Percentiles rank a stretch among this genome's conserved stretches.
Evolutionary conservation across 1,284 basidiomycete genomes (phyloP).

Genomic region (Papiliotrema flavescens): DNA sequence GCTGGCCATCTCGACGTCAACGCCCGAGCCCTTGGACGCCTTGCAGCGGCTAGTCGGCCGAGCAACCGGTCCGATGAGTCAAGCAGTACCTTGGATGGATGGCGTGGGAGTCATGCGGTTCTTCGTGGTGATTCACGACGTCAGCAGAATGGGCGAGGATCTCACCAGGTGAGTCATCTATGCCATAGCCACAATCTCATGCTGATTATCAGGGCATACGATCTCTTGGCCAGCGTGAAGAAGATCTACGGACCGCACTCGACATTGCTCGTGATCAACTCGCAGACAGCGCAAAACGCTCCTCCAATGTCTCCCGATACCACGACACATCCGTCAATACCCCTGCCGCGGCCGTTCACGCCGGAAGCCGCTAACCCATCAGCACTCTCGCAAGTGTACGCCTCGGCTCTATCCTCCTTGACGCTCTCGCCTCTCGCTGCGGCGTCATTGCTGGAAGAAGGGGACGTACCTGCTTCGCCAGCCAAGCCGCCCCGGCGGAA

Average conservation of each 20-base stretch:
- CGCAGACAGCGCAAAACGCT: slow-evolving; percentile 15
- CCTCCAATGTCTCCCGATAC: slow-evolving; percentile 24
- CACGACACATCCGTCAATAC: slow-evolving; percentile 27
- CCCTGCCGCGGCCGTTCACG: slow-evolving; percentile 30
- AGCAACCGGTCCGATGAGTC: slow-evolving; percentile 24
- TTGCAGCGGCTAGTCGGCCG: slow-evolving; percentile 36
- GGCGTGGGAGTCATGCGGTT: slow-evolving; percentile 40
- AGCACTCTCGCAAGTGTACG: slow-evolving; percentile 40
- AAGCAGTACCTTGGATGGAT: slow-evolving; percentile 44
- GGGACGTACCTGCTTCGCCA: slow-evolving; percentile 13
- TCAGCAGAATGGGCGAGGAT: slow-evolving; percentile 33
- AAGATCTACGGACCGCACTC: slow-evolving; percentile 48
- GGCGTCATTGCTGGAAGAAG: slow-evolving; percentile 14
- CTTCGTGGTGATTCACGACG: slow-evolving; percentile 49
- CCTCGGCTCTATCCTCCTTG: slow-evolving; percentile 37
- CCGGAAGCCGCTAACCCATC: slow-evolving; percentile 25
- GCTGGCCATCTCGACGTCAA: slow-evolving; percentile 43
- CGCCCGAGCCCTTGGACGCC: slow-evolving; percentile 38
- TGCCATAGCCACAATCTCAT: no score
- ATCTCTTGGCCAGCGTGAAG: slow-evolving; percentile 41
- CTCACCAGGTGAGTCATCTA: slow-evolving; percentile 28
- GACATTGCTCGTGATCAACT: slow-evolving; percentile 47
- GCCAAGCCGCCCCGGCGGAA: slow-evolving; percentile 19
- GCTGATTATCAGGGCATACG: slow-evolving; percentile 28
- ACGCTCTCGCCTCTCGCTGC: slow-evolving; percentile 36